These are phyloP conservation scores for Globisporangium paroecandrum DNA, from an alignment of 352 stramenopile species.

Conservation along the genomic window DNA sequence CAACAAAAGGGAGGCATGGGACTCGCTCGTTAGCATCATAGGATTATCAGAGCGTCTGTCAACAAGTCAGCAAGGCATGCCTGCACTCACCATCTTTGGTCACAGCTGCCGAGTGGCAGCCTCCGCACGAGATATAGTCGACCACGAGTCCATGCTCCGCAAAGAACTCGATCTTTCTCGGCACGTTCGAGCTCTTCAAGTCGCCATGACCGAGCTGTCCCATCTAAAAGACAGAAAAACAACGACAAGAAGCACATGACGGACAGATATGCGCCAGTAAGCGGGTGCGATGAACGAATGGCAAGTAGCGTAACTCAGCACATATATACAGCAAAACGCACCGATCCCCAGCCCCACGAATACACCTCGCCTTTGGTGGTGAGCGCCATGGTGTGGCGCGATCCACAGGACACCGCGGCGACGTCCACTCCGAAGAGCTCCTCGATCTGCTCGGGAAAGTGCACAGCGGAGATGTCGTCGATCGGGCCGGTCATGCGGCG, in stretches of 20 bases:
- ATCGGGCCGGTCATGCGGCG: slow-evolving; percentile 48
- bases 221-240: slow-evolving; percentile 40
- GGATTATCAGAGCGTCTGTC: not conserved
- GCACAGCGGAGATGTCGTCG: slow-evolving; percentile 72
- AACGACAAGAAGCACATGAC: not conserved
- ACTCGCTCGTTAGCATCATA: not conserved
- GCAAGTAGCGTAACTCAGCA: not conserved
- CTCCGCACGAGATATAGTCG: slow-evolving; percentile 77
- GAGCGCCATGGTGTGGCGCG: slow-evolving; percentile 79
- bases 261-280: not conserved
- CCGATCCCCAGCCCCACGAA: slow-evolving; percentile 78
- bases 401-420: slow-evolving; percentile 71
- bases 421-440: slow-evolving; percentile 49
- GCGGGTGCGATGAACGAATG: not conserved
- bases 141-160: slow-evolving; percentile 39
- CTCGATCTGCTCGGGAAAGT: slow-evolving; percentile 64
- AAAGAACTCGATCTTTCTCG: slow-evolving; percentile 66
- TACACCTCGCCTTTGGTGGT: slow-evolving; percentile 57
- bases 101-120: slow-evolving; percentile 78
- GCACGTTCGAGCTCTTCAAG: slow-evolving; percentile 66
- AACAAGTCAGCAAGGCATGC: not conserved
- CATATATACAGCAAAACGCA: slow-evolving; percentile 23
- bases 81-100: slow-evolving; percentile 46
- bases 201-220: slow-evolving; percentile 74
- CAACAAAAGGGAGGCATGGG: not conserved